These are phyloP conservation scores for Telopea speciosissima DNA, from an alignment of 177 flowering plant genomes.

Conservation along the genomic window DNA sequence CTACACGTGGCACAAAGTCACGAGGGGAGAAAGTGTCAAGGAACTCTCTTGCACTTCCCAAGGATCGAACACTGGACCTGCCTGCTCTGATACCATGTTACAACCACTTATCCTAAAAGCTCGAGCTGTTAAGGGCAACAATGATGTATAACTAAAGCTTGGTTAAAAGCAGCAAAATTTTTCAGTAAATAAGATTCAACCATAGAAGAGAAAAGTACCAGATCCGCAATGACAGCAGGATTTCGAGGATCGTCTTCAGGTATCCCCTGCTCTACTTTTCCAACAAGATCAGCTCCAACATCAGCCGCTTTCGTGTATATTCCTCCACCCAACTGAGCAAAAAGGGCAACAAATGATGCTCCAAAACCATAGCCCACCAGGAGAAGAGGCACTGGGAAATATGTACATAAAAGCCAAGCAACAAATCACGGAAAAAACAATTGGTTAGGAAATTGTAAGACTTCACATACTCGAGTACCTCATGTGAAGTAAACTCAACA, in stretches of 20 bases:
- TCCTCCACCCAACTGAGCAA: constrained; percentile 99
- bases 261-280: constrained; percentile 98
- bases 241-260: constrained; percentile 99
- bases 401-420: constrained; percentile 14
- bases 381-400: constrained; percentile 87
- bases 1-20: too few species aligned
- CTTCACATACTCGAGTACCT: not conserved
- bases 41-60: too few species aligned
- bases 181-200: not conserved
- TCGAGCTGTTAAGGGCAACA: too few species aligned
- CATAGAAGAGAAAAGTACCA: constrained; percentile 41
- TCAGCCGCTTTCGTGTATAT: constrained; percentile 99
- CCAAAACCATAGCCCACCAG: constrained; percentile 99
- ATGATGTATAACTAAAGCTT: too few species aligned
- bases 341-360: constrained; percentile 98
- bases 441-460: not conserved
- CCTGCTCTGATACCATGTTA: too few species aligned
- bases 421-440: constrained; percentile 3
- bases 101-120: too few species aligned
- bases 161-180: constrained; percentile 1
- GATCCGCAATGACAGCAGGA: constrained; percentile 99
- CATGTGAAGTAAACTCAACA: too few species aligned
- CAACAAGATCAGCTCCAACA: constrained; percentile 99
- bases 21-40: too few species aligned
- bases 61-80: too few species aligned